phyloP scores from a whole-genome alignment of 75 land plant genomes.

The Selaginella moellendorffii region DNA sequence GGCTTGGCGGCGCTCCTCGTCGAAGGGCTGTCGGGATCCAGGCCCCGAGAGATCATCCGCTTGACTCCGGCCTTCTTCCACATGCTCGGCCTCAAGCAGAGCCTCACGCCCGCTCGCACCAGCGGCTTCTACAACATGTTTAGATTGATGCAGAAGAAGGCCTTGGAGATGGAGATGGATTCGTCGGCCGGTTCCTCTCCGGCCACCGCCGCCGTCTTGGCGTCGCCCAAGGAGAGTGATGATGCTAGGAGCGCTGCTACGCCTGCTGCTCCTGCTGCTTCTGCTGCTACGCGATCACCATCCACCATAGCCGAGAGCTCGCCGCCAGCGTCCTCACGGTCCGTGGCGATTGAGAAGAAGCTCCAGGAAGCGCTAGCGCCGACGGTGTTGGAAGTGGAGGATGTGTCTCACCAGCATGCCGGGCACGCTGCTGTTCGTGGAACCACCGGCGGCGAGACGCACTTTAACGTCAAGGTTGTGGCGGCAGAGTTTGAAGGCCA shows the following conservation, averaged over 20 bases:
- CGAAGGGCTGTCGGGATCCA: constrained; percentile 47
- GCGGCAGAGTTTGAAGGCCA: constrained; percentile 51
- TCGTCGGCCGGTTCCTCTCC: too few relatives aligned
- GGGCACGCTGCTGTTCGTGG: constrained; percentile 62
- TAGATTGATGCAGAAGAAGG: constrained; percentile 72
- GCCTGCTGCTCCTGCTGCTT: too few relatives aligned
- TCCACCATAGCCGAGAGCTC: too few relatives aligned
- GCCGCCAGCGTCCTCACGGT: too few relatives aligned
- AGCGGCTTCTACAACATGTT: constrained; percentile 91
- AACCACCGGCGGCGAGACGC: constrained; percentile 37
- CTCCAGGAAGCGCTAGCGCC: constrained; percentile 48
- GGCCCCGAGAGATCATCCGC: constrained; percentile 28
- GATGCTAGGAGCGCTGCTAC: too few relatives aligned
- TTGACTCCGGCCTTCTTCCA: constrained; percentile 53
- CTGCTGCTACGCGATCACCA: too few relatives aligned
- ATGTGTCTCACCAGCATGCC: constrained; percentile 74
- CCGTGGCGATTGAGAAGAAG: constrained; percentile 46
- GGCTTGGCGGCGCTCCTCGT: constrained; percentile 85
- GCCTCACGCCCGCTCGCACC: constrained; percentile 69
- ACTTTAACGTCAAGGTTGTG: constrained; percentile 62
- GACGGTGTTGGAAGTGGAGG: constrained; percentile 51
- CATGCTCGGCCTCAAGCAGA: constrained; percentile 65
- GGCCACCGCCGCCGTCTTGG: too few relatives aligned
- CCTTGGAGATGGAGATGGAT: constrained; percentile 30
- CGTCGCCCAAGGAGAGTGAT: too few relatives aligned